Evolutionary conservation across 192 early-diverging fungal genomes (phyloP), one percentile per base, ranked within the genome.

Genomic region (Rhizoclosmatium globosum): DNA sequence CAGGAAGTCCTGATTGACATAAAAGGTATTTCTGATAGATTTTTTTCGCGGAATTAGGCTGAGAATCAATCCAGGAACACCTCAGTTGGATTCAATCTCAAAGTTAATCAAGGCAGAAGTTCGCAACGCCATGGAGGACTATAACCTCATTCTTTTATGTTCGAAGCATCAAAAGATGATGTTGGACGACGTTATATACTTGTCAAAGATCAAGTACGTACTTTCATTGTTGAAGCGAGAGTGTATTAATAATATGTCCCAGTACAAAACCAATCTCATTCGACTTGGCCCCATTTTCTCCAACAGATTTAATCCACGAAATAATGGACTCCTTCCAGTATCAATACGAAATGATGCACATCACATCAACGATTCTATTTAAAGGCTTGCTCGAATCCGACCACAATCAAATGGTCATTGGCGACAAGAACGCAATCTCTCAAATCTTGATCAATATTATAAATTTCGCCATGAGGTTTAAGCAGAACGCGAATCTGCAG

Each of bases 361-460:
- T 23, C 15, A 39, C 7, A 39, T 62, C 4, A 7, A 23, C 9
- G 21, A 39, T 62, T 39, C 11, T 31, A 62, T 62, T 62, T 23
- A 2, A 81, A 86, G 78, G 81, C 2, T 76, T 80, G 48, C 84
- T 83, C 62, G 79, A 84, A 31, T 77, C 79, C 2, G 47, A 79
- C 7, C 81, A 81, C 58, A 81, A 83, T 31, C 78, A 84, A 4
- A 83, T 84, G 71, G 47, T 90, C 47, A 62, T 62, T 19, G 60
- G 60, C 19, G 60, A 62, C 23, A 7, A 21, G 6, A 21, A 19
- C 21, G 7, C 11, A 62, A 39, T 62, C 38, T 19, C 60, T 21
- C 60, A 62, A 39, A 39, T 62, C 60, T 19, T 62, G 11, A 62
- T 62, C 1, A 62, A 62, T 23, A 21, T 62, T 19, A 19, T 62